Evolutionary conservation across 2,329 filamentous ascomycete genomes (phyloP).

Genomic region (Tetracladium maxilliforme): DNA sequence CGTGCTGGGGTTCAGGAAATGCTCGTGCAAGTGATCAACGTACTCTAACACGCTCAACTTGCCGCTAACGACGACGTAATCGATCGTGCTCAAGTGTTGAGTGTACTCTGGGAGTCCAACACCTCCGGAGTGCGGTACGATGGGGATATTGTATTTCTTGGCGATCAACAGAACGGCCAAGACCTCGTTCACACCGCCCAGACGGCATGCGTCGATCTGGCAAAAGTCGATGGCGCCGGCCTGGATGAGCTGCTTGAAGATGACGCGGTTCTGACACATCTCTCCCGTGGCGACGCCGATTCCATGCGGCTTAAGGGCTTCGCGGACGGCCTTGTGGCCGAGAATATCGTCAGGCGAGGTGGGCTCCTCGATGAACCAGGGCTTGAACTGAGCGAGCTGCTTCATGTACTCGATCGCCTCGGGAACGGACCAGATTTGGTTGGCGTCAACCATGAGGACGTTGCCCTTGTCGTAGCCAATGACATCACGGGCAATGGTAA

Average conservation of each 20-base stretch:
- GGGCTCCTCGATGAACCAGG: slow-evolving; percentile 88
- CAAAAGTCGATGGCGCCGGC: slow-evolving; percentile 74
- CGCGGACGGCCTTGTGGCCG: slow-evolving; percentile 69
- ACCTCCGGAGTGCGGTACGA: slow-evolving; percentile 80
- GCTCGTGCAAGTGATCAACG: slow-evolving; percentile 86
- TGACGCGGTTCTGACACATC: slow-evolving; percentile 86
- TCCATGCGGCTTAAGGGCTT: slow-evolving; percentile 55
- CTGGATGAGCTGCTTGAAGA: slow-evolving; percentile 81
- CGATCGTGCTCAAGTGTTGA: slow-evolving; percentile 81
- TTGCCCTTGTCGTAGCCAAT: slow-evolving; percentile 72
- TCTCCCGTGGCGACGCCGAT: slow-evolving; percentile 82
- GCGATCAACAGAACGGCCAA: slow-evolving; percentile 57
- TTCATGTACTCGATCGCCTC: slow-evolving; percentile 80
- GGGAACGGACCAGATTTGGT: slow-evolving; percentile 80
- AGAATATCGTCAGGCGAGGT: slow-evolving; percentile 79
- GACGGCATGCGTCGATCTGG: slow-evolving; percentile 76
- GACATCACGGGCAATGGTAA: slow-evolving; percentile 60
- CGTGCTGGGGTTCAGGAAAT: slow-evolving; percentile 69
- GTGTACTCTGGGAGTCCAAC: slow-evolving; percentile 90
- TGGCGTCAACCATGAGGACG: slow-evolving; percentile 80
- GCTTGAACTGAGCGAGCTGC: slow-evolving; percentile 63
- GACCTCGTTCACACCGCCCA: slow-evolving; percentile 82
- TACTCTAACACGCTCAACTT: slow-evolving; percentile 78
- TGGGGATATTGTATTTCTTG: slow-evolving; percentile 49
- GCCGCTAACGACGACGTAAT: slow-evolving; percentile 77